Percentiles rank a stretch among this genome's conserved stretches.
Evolutionary conservation across 805 yeast species (phyloP).

Genomic region (Kurtzmaniella cleridarum): DNA sequence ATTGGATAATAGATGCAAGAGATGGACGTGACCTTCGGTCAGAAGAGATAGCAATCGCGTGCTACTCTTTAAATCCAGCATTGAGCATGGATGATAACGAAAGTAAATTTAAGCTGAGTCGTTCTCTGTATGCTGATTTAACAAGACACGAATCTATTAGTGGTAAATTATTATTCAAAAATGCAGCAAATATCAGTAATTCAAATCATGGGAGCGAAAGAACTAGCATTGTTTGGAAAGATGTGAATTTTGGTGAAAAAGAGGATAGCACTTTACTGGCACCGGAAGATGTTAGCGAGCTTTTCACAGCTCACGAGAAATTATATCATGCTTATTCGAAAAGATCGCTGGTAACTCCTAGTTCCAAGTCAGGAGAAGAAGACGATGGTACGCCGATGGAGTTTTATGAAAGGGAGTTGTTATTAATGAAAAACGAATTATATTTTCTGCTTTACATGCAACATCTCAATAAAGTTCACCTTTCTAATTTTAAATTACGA

Average conservation of each 20-base stretch:
- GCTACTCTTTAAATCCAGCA: slow-evolving; percentile 18
- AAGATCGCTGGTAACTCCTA: neutral
- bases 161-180: slow-evolving; percentile 2
- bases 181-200: slow-evolving; percentile 2
- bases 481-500: slow-evolving; percentile 12
- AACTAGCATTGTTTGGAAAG: slow-evolving; percentile 16
- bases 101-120: neutral
- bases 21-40: slow-evolving; percentile 10
- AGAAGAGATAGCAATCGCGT: slow-evolving; percentile 19
- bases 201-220: neutral
- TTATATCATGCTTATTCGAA: slow-evolving; percentile 14
- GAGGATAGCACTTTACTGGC: no score
- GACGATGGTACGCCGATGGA: slow-evolving; percentile 24
- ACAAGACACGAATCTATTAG: neutral
- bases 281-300: slow-evolving; percentile 11
- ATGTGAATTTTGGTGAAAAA: slow-evolving; percentile 14
- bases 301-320: slow-evolving; percentile 30
- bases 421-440: slow-evolving; percentile 53
- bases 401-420: slow-evolving; percentile 53
- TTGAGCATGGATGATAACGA: slow-evolving; percentile 1
- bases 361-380: neutral
- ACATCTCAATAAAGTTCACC: slow-evolving; percentile 34
- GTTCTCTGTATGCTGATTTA: neutral
- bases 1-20: slow-evolving; percentile 15
- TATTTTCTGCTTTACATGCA: slow-evolving; percentile 54